Evolutionary conservation across 495 filamentous ascomycete genomes (phyloP).

Genomic region (Neurospora sp.): DNA sequence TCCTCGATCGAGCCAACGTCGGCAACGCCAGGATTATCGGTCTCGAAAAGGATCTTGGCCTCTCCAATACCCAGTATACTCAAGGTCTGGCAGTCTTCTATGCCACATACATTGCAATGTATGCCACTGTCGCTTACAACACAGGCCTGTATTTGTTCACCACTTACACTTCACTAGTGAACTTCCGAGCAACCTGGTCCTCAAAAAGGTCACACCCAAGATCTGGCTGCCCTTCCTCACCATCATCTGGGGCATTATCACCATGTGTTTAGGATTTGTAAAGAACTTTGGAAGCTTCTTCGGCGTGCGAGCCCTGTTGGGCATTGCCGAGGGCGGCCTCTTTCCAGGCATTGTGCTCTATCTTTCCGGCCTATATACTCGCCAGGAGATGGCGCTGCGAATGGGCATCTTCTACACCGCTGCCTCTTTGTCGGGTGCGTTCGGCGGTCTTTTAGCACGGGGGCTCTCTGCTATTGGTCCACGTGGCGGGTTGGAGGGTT

Average conservation of each 20-base stretch:
- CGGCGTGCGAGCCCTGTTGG: constrained; percentile 68
- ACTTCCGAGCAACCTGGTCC: constrained; percentile 72
- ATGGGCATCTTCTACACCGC: constrained; percentile 47
- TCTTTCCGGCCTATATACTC: constrained; percentile 36
- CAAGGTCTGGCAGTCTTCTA: constrained; percentile 46
- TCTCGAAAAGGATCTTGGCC: constrained; percentile 50
- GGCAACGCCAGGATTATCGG: constrained; percentile 77
- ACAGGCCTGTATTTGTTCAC: constrained; percentile 2
- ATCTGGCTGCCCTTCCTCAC: constrained; percentile 49
- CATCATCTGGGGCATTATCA: constrained; percentile 44
- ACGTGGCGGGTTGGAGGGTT: constrained; percentile 30
- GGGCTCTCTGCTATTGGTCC: constrained; percentile 30
- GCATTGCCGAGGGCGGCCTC: constrained; percentile 44
- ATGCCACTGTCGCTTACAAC: constrained; percentile 2
- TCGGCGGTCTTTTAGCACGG: constrained; percentile 40
- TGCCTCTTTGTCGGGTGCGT: constrained; percentile 45
- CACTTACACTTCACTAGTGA: constrained; percentile 38
- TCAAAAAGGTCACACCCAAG: constrained; percentile 60
- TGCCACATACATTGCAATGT: constrained; percentile 43
- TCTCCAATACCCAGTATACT: constrained; percentile 64
- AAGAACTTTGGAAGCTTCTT: constrained; percentile 64
- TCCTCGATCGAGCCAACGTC: constrained; percentile 71
- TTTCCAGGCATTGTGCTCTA: constrained; percentile 42
- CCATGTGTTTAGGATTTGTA: constrained; percentile 66
- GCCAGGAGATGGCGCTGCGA: constrained; percentile 40